Evolutionary conservation across 306 rosid genomes (phyloP).

Genomic region (Acacia crassicarpa): DNA sequence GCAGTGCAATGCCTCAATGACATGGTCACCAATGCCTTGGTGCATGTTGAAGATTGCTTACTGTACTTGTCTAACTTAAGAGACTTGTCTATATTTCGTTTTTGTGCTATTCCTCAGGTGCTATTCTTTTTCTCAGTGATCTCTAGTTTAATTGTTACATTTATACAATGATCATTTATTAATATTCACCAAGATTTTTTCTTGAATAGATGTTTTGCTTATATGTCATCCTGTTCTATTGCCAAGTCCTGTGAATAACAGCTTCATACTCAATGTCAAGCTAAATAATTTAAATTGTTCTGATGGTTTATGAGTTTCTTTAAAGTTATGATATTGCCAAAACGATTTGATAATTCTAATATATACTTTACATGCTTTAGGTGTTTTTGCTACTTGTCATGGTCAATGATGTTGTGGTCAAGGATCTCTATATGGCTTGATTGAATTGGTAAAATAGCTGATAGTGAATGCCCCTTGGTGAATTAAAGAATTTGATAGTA

Average conservation of each 20-base stretch:
- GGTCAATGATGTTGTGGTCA: neutral
- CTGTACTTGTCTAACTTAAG: constrained; percentile 71
- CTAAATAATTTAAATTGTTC: constrained; percentile 3
- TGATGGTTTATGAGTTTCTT: constrained; percentile 14
- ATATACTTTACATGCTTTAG: neutral
- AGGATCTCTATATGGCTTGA: constrained; percentile 8
- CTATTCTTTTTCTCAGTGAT: constrained; percentile 28
- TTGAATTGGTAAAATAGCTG: neutral
- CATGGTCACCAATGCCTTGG: constrained; percentile 88
- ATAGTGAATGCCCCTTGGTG: neutral
- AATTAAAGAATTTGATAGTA: constrained; percentile 5
- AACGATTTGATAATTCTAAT: constrained; percentile 19
- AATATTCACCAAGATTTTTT: constrained; percentile 18
- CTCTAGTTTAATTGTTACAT: constrained; percentile 13
- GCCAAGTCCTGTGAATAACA: constrained; percentile 3
- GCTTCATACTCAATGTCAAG: constrained; percentile 17
- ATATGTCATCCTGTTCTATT: constrained; percentile 18
- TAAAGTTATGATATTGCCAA: neutral
- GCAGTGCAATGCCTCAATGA: constrained; percentile 95
- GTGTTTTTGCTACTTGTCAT: constrained; percentile 8
- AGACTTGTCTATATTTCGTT: constrained; percentile 70
- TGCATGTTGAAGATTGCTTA: constrained; percentile 78
- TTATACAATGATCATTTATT: constrained; percentile 8
- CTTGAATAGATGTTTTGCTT: constrained; percentile 8
- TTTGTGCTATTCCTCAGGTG: constrained; percentile 99